These are phyloP conservation scores for Fusarium metavorans DNA, from an alignment of 2,329 filamentous ascomycete species.

Conservation along the genomic window DNA sequence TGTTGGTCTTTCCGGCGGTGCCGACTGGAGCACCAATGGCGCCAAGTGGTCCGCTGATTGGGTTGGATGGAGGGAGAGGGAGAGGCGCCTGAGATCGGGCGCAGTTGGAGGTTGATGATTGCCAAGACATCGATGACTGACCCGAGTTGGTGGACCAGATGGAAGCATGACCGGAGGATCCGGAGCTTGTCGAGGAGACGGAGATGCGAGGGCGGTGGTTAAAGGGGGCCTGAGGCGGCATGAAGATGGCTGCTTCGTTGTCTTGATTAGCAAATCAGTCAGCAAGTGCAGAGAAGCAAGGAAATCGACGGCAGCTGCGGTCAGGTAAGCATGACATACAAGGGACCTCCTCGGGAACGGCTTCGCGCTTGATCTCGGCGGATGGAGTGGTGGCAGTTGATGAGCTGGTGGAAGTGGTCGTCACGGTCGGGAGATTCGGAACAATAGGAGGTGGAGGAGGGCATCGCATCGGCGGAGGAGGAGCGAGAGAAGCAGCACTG, in stretches of 20 bases:
- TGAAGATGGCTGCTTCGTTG: conserved; percentile 47
- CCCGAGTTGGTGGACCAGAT: conserved; percentile 58
- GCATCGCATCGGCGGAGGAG: conserved; percentile 49
- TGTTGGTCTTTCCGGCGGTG: conserved; percentile 55
- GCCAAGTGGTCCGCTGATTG: conserved; percentile 49
- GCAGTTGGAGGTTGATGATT: conserved; percentile 49
- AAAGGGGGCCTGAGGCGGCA: conserved; percentile 53
- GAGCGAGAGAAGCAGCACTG: conserved; percentile 38
- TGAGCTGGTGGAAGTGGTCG: conserved; percentile 34
- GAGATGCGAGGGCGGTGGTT: conserved; percentile 59
- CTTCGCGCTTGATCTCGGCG: conserved; percentile 47
- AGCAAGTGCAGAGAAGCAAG: background rate
- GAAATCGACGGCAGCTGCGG: background rate
- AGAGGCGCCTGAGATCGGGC: conserved; percentile 53
- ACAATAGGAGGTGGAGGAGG: conserved; percentile 47
- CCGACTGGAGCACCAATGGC: conserved; percentile 43
- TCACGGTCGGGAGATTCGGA: conserved; percentile 34
- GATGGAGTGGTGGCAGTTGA: conserved; percentile 41
- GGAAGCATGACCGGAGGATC: conserved; percentile 62
- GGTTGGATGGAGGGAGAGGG: conserved; percentile 50
- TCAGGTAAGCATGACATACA: conserved; percentile 35
- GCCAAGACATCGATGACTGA: conserved; percentile 56
- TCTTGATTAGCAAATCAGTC: conserved; percentile 30
- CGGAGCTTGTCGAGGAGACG: conserved; percentile 63
- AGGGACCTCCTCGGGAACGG: conserved; percentile 45